Base-by-base conservation (phyloP, 495 filamentous ascomycete genomes). In the Mycothermus thermophilus region DNA sequence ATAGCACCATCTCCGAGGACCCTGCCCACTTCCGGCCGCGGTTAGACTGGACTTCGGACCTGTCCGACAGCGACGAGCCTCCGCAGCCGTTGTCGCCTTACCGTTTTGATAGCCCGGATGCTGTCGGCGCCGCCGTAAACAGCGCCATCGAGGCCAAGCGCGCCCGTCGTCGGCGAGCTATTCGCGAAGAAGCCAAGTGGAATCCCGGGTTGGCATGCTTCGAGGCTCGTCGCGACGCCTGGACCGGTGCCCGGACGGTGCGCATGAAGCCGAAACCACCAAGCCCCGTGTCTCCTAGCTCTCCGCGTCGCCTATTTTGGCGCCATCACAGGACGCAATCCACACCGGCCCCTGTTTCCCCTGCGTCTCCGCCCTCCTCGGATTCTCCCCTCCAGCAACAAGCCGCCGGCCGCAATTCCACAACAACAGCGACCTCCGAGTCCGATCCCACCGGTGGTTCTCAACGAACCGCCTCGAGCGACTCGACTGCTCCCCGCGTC, bases 121-220 rank as follows among this genome's bases (percentile, higher is more conserved):
- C 63, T 5, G 60, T 80, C 9, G 73, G 64, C 3, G 52, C 50
- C 2, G 58, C 54, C 21, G 57, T 63, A 4, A 51, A 59, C 35
- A 55, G 40, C 21, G 52, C 55, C 0, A 51, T 50, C 8, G 34
- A 63, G 18, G 50, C 54, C 14, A 63, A 71, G 35, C 64, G 72
- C 24, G 73, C 77, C 28, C 63, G 68, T 34, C 71, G 74, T 40
- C 63, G 80, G 42, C 63, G 70, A 42, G 66, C 60, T 8, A 51
- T 80, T 34, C 68, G 80, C 33, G 79, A 80, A 22, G 88, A 96
- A 50, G 73, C 82, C 67, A 50, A 55, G 12, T 92, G 81, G 81
- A 96, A 95, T 42, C 62, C 72, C 14, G 90, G 90, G 0, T 51
- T 97, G 26, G 65, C 73, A 29, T 77, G 74, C 43, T 97, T 79